phyloP scores from a whole-genome alignment of 116 monocot genomes.

The Trichopus zeylanicus region DNA sequence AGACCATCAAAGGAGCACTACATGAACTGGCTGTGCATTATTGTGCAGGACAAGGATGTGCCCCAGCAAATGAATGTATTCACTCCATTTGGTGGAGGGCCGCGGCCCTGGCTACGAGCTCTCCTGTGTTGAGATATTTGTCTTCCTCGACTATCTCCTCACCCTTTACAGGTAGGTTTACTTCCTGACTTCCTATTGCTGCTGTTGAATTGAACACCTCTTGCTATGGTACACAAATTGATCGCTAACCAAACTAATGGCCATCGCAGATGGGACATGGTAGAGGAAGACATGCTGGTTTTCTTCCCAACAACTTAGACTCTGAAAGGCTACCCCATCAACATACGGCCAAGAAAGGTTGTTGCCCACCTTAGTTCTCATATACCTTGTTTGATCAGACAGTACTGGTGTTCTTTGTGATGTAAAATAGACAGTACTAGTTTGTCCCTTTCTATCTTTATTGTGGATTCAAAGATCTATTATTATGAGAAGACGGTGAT shows the following conservation, averaged over 20 bases:
- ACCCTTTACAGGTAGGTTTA: conserved; percentile 56
- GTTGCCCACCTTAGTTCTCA: too few species aligned
- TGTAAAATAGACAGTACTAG: too few species aligned
- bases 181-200: neutral
- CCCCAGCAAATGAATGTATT: conserved; percentile 28
- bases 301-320: conserved; percentile 85
- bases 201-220: neutral
- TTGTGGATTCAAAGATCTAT: too few species aligned
- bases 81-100: conserved; percentile 81
- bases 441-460: too few species aligned
- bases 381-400: too few species aligned
- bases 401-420: too few species aligned
- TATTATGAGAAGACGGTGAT: too few species aligned
- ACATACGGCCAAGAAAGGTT: conserved; percentile 21
- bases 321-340: conserved; percentile 75
- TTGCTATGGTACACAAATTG: too few species aligned
- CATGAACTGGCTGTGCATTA: too few species aligned
- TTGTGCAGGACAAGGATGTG: conserved; percentile 16
- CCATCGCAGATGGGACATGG: conserved; percentile 73
- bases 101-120: conserved; percentile 87
- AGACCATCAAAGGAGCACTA: too few species aligned
- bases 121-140: conserved; percentile 64
- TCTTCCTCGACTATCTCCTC: conserved; percentile 80
- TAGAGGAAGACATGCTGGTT: conserved; percentile 60
- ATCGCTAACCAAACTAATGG: neutral